Percentiles rank a stretch among this genome's conserved stretches.
Conservation (phyloP, 192 early-diverging fungal genomes). For the Fimicolochytrium jonesii region DNA sequence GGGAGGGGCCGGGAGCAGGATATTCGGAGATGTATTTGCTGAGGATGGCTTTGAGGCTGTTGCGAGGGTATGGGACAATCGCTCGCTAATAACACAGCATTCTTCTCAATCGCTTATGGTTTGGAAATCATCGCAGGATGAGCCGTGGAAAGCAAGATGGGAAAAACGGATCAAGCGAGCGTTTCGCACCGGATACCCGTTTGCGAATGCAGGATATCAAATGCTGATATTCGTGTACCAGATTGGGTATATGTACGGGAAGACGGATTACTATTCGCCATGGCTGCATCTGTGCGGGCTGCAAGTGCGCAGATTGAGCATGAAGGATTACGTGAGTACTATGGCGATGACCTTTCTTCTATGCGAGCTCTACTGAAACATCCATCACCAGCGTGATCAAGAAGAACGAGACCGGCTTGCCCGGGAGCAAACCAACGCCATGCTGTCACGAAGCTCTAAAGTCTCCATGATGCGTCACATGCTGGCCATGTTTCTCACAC, state of each 20-base stretch:
- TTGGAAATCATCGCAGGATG: too few species aligned
- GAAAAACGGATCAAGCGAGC: slow-evolving; percentile 21
- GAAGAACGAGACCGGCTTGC: not conserved
- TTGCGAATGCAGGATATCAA: slow-evolving; percentile 65
- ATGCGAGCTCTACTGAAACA: not conserved
- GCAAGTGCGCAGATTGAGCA: slow-evolving; percentile 72
- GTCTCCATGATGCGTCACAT: slow-evolving; percentile 1
- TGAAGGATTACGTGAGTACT: slow-evolving; percentile 72
- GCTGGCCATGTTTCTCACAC: not conserved
- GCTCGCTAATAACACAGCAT: too few species aligned
- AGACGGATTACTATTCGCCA: slow-evolving; percentile 77
- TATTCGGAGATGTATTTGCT: slow-evolving; percentile 59
- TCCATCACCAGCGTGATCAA: slow-evolving; percentile 15
- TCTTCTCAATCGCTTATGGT: too few species aligned
- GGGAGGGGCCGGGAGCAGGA: slow-evolving; percentile 48
- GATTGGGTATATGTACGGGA: slow-evolving; percentile 79
- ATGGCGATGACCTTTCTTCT: not conserved
- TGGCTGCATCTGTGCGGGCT: slow-evolving; percentile 78
- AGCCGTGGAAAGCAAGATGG: slow-evolving; percentile 10
- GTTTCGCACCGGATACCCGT: slow-evolving; percentile 45
- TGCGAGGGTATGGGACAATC: too few species aligned
- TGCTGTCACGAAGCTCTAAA: not conserved
- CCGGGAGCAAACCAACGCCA: not conserved
- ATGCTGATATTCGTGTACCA: slow-evolving; percentile 61
- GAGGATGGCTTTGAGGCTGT: too few species aligned